Conservation (phyloP, 2,329 filamentous ascomycete species). For the Trichoderma sp. region DNA sequence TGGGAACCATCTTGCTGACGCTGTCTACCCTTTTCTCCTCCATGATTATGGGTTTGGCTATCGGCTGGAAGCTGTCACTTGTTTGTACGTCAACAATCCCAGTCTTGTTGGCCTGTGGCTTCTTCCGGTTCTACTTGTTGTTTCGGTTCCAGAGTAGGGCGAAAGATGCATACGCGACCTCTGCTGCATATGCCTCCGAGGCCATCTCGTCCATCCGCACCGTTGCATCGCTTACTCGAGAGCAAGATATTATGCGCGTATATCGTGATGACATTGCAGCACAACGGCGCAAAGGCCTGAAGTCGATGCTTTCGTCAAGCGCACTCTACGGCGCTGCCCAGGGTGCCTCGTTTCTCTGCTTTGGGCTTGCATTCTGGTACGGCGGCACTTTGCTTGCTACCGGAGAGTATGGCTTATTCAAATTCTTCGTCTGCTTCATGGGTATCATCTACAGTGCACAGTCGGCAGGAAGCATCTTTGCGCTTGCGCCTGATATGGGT, state of each 20-base stretch:
- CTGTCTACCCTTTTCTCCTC: slow-evolving; percentile 74
- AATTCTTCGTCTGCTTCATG: slow-evolving; percentile 90
- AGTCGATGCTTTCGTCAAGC: slow-evolving; percentile 73
- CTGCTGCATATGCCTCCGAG: slow-evolving; percentile 86
- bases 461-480: slow-evolving; percentile 85
- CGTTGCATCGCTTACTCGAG: slow-evolving; percentile 84
- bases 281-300: slow-evolving; percentile 66
- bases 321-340: slow-evolving; percentile 80
- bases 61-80: slow-evolving; percentile 85
- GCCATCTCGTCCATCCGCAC: slow-evolving; percentile 92
- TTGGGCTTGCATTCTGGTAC: slow-evolving; percentile 91
- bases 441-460: slow-evolving; percentile 88
- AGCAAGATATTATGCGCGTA: slow-evolving; percentile 70
- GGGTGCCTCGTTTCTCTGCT: slow-evolving; percentile 76
- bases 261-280: slow-evolving; percentile 65
- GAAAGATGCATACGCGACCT: slow-evolving; percentile 74
- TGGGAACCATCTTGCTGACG: slow-evolving; percentile 82
- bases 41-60: slow-evolving; percentile 64
- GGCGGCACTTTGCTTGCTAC: slow-evolving; percentile 72
- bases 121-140: slow-evolving; percentile 81
- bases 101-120: slow-evolving; percentile 74
- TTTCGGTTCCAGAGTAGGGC: slow-evolving; percentile 75
- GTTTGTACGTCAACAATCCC: slow-evolving; percentile 79
- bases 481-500: slow-evolving; percentile 86
- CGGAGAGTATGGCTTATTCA: slow-evolving; percentile 70